Percentiles rank a stretch among this genome's conserved stretches.
These are phyloP conservation scores for Euphorbia tirucalli DNA, from an alignment of 345 rosid species.

Conservation along the genomic window DNA sequence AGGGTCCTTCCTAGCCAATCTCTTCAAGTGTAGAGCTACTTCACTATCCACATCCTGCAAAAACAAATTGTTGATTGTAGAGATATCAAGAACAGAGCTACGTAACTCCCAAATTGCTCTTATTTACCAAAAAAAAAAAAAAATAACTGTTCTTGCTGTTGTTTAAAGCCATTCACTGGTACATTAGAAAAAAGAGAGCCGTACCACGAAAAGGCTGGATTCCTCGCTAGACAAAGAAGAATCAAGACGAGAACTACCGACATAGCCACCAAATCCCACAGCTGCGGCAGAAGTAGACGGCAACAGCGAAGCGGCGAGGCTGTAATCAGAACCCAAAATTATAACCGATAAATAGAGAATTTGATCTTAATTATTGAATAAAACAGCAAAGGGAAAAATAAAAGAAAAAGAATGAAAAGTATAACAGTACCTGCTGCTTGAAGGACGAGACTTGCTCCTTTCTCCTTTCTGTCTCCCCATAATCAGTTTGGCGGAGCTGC, in stretches of 20 bases:
- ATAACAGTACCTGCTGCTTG: slow-evolving; percentile 78
- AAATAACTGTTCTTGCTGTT: neutral
- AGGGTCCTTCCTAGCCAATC: slow-evolving; percentile 85
- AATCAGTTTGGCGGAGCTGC: neutral
- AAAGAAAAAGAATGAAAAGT: too few relatives aligned
- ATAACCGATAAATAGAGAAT: neutral
- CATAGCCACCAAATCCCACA: slow-evolving; percentile 87
- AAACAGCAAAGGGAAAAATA: neutral
- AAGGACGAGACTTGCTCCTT: slow-evolving; percentile 83
- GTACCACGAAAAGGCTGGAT: slow-evolving; percentile 44
- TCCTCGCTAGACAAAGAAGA: slow-evolving; percentile 48
- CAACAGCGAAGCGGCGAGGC: slow-evolving; percentile 75
- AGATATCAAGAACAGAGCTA: too few relatives aligned
- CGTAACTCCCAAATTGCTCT: neutral
- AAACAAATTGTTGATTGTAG: neutral
- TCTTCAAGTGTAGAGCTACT: slow-evolving; percentile 76
- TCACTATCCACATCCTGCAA: slow-evolving; percentile 78
- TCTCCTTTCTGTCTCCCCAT: slow-evolving; percentile 93
- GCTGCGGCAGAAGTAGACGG: slow-evolving; percentile 61
- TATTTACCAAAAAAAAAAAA: neutral
- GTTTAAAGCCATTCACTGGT: neutral
- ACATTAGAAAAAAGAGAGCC: neutral
- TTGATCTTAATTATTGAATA: neutral
- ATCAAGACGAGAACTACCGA: slow-evolving; percentile 77
- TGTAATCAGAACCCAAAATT: slow-evolving; percentile 15